phyloP scores from a whole-genome alignment of 495 filamentous ascomycete genomes.

The Pyronema omphalodes region DNA sequence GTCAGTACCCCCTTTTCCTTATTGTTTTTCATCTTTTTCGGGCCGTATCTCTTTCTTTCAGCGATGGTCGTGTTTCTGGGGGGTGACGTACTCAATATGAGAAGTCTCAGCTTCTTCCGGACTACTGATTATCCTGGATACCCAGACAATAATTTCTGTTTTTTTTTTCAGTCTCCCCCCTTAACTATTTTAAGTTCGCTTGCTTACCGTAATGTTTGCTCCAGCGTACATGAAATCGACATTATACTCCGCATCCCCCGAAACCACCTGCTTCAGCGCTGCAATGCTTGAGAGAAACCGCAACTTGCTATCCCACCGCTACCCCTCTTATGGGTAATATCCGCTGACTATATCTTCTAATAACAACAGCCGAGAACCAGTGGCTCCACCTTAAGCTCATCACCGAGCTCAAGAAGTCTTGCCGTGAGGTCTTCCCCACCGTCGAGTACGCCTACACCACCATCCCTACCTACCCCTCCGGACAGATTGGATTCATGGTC shows the following conservation, averaged over 20 bases:
- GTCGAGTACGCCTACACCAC: conserved; percentile 99
- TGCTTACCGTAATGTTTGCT: too few relatives aligned
- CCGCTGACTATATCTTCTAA: too few relatives aligned
- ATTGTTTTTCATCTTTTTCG: conserved; percentile 1
- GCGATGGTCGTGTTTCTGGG: background rate
- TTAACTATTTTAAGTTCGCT: too few relatives aligned
- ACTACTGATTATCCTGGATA: too few relatives aligned
- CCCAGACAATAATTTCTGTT: too few relatives aligned
- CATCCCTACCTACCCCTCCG: conserved; percentile 97
- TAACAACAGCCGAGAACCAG: conserved; percentile 75
- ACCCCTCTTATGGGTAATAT: too few relatives aligned
- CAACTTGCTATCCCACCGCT: background rate
- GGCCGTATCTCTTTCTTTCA: background rate
- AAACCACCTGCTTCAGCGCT: too few relatives aligned
- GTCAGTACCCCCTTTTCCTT: conserved; percentile 61
- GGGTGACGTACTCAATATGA: background rate
- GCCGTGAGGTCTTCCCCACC: conserved; percentile 90
- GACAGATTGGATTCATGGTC: conserved; percentile 99
- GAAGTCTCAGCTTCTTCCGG: too few relatives aligned
- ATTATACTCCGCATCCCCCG: too few relatives aligned
- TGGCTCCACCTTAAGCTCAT: conserved; percentile 94
- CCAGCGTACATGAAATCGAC: too few relatives aligned
- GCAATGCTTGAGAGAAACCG: background rate
- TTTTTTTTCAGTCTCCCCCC: too few relatives aligned
- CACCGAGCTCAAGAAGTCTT: conserved; percentile 78